Base-by-base conservation (phyloP, 768 basidiomycete genomes). In the Dioszegia hungarica region DNA sequence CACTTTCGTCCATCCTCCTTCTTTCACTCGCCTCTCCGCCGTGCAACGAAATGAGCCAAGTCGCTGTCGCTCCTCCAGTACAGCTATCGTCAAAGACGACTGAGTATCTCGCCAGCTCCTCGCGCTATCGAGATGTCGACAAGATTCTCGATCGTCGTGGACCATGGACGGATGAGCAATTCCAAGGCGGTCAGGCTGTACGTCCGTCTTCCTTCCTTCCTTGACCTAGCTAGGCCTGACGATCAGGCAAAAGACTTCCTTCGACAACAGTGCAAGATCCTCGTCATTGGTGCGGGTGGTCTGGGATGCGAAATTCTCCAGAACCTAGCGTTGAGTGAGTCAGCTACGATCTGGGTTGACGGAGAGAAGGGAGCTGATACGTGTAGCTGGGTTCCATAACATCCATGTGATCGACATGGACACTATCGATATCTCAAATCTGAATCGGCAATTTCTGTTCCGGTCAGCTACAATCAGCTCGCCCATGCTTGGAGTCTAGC, bases 341-440 rank as follows among this genome's bases (percentile, higher is more conserved):
- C 4, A 1, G n/a, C 4, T n/a, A n/a, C n/a, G n/a, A n/a, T n/a
- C n/a, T 34, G 25, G 12, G n/a, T 37, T 17, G 33, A 27, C 19
- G 19, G 11, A 48, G 11, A 29, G 29, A 38, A 2, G 25, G 22
- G 20, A 34, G 33, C 36, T 57, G 27, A 55, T 47, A 11, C n/a
- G 27, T 34, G 2, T 40, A 77, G 76, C 90, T 41, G 95, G 95
- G 24, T 99, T 98, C 85, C 89, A 88, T 77, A 89, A 98, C 70
- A 95, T 98, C 64, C 91, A 97, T 80, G 93, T 99, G 59, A 98
- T 99, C 73, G 95, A 99, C 81, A 98, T 99, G 93, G 94, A 99
- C 80, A 97, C 94, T 15, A 99, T 98, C 75, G 94, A 99, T 78
- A 89, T 99, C 72, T 97, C 92, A 72, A 99, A 99, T 77, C 81